Evolutionary conservation across 2,329 filamentous ascomycete genomes (phyloP), one percentile per base, ranked within the genome.

Genomic region (Ophiostoma sp.): DNA sequence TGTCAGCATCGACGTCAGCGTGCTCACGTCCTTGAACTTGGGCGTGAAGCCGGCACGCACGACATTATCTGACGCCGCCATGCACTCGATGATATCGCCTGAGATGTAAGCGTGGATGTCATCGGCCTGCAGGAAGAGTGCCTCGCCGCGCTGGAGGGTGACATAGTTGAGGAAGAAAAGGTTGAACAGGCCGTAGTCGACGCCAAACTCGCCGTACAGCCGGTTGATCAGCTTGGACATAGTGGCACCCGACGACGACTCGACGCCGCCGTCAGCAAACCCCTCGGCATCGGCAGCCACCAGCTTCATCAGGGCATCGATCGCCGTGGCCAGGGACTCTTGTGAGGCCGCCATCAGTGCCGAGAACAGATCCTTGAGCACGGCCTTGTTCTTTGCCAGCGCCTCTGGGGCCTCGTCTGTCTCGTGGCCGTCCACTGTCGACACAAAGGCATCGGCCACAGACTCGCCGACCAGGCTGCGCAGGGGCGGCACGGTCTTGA

Each of bases 11-110:
- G 88, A 85, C 44, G 94, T 93, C 13, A 99, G 84, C 0, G 93
- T 98, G 69, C 89, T 82, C 31, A 98, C 92, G 75, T 99, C 95
- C 82, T 98, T 97, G 86, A 97, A 99, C 79, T 99, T 99, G 70
- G 95, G 95, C 0, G 95, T 99, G 80, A 99, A 95, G 62, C 95
- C 95, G 0, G 95, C 95, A 70, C 95, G 93, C 68, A 99, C 94
- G 48, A 99, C 95, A 75, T 99, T 99, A 85, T 99, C 95, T n/a
- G 92, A 96, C 10, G 93, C 90, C 0, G 95, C 95, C 95, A 99
- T 99, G 83, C 95, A 99, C 81, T 99, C 95, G 78, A 99, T 93
- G 75, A 99, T 97, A 77, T 99, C 94, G 72, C 92, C 92, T 2
- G 90, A 92, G 62, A 96, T 81, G 79, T 99, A 99, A 67, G 95